Base-by-base conservation (phyloP, 441 rosid genomes). In the Corymbia citriodora region DNA sequence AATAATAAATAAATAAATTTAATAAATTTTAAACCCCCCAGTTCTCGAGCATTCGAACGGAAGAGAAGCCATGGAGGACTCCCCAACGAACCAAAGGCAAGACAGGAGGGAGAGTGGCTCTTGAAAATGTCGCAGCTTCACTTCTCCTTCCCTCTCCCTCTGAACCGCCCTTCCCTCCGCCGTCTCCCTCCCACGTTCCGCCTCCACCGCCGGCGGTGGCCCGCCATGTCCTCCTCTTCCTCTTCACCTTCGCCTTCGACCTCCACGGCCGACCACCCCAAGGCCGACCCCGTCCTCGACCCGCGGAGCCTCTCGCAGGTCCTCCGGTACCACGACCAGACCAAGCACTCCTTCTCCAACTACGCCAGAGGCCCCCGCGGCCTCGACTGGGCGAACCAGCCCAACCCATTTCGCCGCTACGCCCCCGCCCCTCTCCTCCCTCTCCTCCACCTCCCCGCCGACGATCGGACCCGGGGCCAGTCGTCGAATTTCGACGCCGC, bases 341-440 rank as follows among this genome's bases (percentile, higher is more conserved):
- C 99, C 63, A 96, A 97, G 85, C 99, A 97, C 90, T 92, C 94
- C 54, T 96, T 96, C 90, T 92, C 92, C 89, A 92, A 92, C 70
- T 96, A 95, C 90, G 98, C 99, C 7, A 92, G 95, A 91, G 98
- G 99, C 27, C 99, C 99, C 50, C 97, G 92, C 27, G 98, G 98
- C 90, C 98, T 97, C n/a, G 98, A 97, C 90, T 96, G 99, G 99
- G 96, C 98, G 53, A 97, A 96, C 93, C 99, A 97, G 59, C 99
- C 99, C 12, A 93, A 96, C 89, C 99, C 99, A 2, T 97, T 97
- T 85, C 98, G 99, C 65, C 97, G 98, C 12, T 97, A 92, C 92
- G 61, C 94, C 90, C 89, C 96, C 25, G 92, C 98, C 61, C 97
- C 97, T 19, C 95, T 95, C 15, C 91, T 95, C 59, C 94, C 97